These are phyloP conservation scores for Metschnikowia peoriensis DNA, from an alignment of 805 yeast species.

Conservation along the genomic window DNA sequence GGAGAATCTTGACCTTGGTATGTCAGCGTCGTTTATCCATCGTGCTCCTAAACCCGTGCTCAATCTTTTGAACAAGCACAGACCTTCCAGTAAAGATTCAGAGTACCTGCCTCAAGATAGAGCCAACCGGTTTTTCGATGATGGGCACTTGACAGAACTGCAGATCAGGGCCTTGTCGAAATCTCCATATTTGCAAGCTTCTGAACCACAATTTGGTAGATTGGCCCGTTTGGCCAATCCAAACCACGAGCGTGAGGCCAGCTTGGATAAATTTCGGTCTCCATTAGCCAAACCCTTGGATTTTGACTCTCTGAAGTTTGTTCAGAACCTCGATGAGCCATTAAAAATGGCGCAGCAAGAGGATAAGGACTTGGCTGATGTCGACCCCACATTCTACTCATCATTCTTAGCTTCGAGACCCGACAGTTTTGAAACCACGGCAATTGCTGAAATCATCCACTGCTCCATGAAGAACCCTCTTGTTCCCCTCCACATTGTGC, in stretches of 20 bases:
- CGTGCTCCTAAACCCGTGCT: slow-evolving; percentile 41
- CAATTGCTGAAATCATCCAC: slow-evolving; percentile 67
- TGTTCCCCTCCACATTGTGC: slow-evolving; percentile 83
- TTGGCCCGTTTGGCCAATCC: slow-evolving; percentile 41
- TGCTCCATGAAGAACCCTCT: slow-evolving; percentile 57
- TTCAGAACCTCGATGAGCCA: slow-evolving; percentile 29
- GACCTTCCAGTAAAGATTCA: slow-evolving; percentile 22
- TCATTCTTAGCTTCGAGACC: slow-evolving; percentile 85
- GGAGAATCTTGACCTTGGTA: slow-evolving; percentile 35
- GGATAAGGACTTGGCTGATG: slow-evolving; percentile 39
- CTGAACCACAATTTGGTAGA: slow-evolving; percentile 55
- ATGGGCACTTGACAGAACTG: slow-evolving; percentile 40
- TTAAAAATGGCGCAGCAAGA: slow-evolving; percentile 42
- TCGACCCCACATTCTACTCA: slow-evolving; percentile 64
- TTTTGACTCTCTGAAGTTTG: slow-evolving; percentile 14
- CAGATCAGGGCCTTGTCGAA: slow-evolving; percentile 54
- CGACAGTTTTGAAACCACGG: slow-evolving; percentile 81
- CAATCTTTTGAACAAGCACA: slow-evolving; percentile 25
- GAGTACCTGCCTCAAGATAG: slow-evolving; percentile 33
- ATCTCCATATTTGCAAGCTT: slow-evolving; percentile 56
- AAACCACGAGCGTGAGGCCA: slow-evolving; percentile 17
- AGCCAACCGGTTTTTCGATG: slow-evolving; percentile 22
- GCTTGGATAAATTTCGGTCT: slow-evolving; percentile 19
- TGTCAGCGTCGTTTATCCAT: slow-evolving; percentile 39
- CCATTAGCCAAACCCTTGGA: slow-evolving; percentile 24